These are phyloP conservation scores for Nothophaeocryptopus gaeumannii DNA, from an alignment of 2,329 filamentous ascomycete species.

Conservation along the genomic window DNA sequence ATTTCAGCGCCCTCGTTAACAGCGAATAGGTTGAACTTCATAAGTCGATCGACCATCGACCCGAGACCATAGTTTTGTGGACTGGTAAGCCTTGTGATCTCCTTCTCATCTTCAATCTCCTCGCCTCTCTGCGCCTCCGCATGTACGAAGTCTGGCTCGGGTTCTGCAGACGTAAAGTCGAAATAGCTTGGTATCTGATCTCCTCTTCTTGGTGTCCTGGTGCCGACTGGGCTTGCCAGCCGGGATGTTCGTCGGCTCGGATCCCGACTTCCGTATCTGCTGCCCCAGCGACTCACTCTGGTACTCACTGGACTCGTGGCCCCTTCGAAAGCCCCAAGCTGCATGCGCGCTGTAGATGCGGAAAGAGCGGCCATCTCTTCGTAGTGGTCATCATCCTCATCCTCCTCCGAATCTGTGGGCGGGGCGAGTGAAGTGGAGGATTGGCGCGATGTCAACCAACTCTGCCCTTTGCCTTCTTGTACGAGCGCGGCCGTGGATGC, in stretches of 20 bases:
- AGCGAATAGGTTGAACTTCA: slow-evolving; percentile 57
- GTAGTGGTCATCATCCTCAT: slow-evolving; percentile 34
- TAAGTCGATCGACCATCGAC: slow-evolving; percentile 55
- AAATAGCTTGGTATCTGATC: slow-evolving; percentile 29
- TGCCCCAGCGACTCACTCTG: slow-evolving; percentile 32
- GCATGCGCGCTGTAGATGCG: slow-evolving; percentile 25
- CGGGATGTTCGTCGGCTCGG: slow-evolving; percentile 41
- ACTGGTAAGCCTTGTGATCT: slow-evolving; percentile 51
- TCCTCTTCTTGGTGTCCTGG: slow-evolving; percentile 34
- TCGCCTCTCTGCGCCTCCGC: slow-evolving; percentile 26
- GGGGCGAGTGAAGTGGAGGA: slow-evolving; percentile 48
- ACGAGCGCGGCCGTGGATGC: slow-evolving; percentile 56
- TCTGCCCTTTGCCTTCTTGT: slow-evolving; percentile 61
- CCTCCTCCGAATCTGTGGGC: slow-evolving; percentile 21
- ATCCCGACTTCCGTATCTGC: slow-evolving; percentile 37
- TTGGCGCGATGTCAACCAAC: slow-evolving; percentile 54
- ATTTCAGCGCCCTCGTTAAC: slow-evolving; percentile 51
- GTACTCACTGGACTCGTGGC: slow-evolving; percentile 15
- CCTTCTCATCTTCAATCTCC: slow-evolving; percentile 45
- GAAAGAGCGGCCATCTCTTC: slow-evolving; percentile 34
- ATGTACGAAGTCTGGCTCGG: slow-evolving; percentile 53
- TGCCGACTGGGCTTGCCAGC: slow-evolving; percentile 38
- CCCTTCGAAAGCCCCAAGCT: slow-evolving; percentile 12
- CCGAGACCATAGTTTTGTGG: slow-evolving; percentile 56
- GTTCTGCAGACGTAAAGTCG: slow-evolving; percentile 20